Percentiles rank a stretch among this genome's conserved stretches.
Conservation (phyloP, 2,329 filamentous ascomycete genomes). For the Hyphodiscus sp. region DNA sequence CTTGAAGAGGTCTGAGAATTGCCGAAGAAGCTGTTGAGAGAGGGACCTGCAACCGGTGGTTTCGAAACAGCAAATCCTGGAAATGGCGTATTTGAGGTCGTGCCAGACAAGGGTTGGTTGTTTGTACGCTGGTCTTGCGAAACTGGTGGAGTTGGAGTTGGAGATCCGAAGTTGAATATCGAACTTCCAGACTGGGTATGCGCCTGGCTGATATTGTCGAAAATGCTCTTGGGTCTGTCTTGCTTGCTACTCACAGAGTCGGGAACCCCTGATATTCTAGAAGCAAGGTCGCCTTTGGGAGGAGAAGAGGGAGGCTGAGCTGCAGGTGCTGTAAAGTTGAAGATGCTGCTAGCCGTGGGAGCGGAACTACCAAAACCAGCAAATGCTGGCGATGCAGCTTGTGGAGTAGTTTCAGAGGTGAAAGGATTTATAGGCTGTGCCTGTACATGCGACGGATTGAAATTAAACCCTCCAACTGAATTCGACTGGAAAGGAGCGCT, state of each 20-base stretch:
- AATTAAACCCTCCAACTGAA: neutral
- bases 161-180: neutral
- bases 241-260: no score
- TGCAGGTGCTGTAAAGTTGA: neutral
- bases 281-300: neutral
- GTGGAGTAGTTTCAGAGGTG: neutral
- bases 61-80: neutral
- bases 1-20: slow-evolving; percentile 2
- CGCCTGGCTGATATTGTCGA: neutral
- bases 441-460: neutral
- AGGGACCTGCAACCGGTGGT: slow-evolving; percentile 1
- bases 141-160: neutral
- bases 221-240: neutral
- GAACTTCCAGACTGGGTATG: neutral
- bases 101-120: neutral
- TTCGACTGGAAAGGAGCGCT: neutral
- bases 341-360: neutral
- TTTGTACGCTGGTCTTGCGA: neutral
- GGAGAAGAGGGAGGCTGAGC: neutral
- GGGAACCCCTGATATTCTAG: neutral
- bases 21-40: slow-evolving; percentile 11
- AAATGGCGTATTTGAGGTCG: neutral
- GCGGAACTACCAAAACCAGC: neutral
- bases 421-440: neutral
- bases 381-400: neutral